A percentile compares a stretch with the other conserved stretches of the same genome.
These are phyloP conservation scores for Sarcocystis neurona DNA, from an alignment of 169 alveolate species.

Conservation along the genomic window DNA sequence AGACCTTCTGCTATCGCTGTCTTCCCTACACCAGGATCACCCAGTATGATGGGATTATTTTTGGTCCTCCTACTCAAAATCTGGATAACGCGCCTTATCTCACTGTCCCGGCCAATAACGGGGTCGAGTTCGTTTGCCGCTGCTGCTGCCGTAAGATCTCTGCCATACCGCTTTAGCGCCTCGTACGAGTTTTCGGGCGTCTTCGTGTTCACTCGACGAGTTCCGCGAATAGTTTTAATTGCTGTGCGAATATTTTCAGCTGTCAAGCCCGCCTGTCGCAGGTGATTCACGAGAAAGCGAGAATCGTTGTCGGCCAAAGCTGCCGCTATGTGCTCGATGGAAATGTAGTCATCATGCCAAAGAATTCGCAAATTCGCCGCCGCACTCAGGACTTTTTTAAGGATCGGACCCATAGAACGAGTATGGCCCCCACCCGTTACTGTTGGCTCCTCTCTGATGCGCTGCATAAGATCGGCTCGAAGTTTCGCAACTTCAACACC, in stretches of 20 bases:
- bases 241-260: constrained; percentile 77
- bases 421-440: constrained; percentile 81
- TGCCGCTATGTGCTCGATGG: constrained; percentile 77
- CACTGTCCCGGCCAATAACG: constrained; percentile 83
- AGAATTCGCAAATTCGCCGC: background rate
- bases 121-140: constrained; percentile 85
- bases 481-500: constrained; percentile 75
- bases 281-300: constrained; percentile 76
- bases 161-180: constrained; percentile 71
- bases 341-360: constrained; percentile 75
- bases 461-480: constrained; percentile 73
- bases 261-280: constrained; percentile 70
- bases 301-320: constrained; percentile 81
- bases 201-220: constrained; percentile 77
- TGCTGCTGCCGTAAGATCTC: constrained; percentile 81
- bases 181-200: constrained; percentile 70
- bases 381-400: constrained; percentile 70
- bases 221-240: constrained; percentile 78
- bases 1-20: constrained; percentile 86
- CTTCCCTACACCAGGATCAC: constrained; percentile 89
- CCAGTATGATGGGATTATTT: constrained; percentile 85
- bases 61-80: constrained; percentile 82
- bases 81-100: constrained; percentile 84
- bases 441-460: constrained; percentile 73
- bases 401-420: constrained; percentile 72